Conservation (phyloP, 805 yeast genomes). For the Candida quercuum region DNA sequence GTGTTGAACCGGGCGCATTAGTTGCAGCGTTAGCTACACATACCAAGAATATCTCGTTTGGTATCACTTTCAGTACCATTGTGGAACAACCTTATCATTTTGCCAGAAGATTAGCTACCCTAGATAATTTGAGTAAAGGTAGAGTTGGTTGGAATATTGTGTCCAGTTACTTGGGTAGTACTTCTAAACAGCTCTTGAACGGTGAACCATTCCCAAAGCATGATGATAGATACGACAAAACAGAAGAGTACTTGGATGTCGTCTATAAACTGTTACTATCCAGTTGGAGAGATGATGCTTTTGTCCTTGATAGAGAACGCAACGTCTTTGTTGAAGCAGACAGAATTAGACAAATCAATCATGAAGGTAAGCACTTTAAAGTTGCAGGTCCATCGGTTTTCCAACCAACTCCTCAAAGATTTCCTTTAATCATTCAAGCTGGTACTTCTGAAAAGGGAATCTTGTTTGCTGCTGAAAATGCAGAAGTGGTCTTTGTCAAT, state of each 20-base stretch:
- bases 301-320: slow-evolving; percentile 12
- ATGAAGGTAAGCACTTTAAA: slow-evolving; percentile 30
- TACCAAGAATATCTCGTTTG: slow-evolving; percentile 31
- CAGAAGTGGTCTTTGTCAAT: slow-evolving; percentile 34
- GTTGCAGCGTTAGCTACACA: slow-evolving; percentile 34
- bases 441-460: slow-evolving; percentile 34
- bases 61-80: slow-evolving; percentile 33
- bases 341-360: slow-evolving; percentile 32
- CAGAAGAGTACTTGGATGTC: slow-evolving; percentile 35
- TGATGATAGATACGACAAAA: slow-evolving; percentile 32
- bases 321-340: slow-evolving; percentile 29
- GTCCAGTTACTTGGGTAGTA: slow-evolving; percentile 32
- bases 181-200: slow-evolving; percentile 30
- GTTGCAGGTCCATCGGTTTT: slow-evolving; percentile 30
- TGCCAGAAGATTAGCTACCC: slow-evolving; percentile 33
- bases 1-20: slow-evolving; percentile 31
- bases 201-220: slow-evolving; percentile 31
- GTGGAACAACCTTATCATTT: slow-evolving; percentile 36
- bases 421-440: slow-evolving; percentile 38
- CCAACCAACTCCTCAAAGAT: slow-evolving; percentile 37
- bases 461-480: slow-evolving; percentile 37
- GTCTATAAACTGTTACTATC: slow-evolving; percentile 30
- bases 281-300: slow-evolving; percentile 34
- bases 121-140: slow-evolving; percentile 36
- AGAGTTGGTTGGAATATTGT: slow-evolving; percentile 40